Evolutionary conservation across 257 asterid species (phyloP).

Genomic region (Nicotiana otophora): DNA sequence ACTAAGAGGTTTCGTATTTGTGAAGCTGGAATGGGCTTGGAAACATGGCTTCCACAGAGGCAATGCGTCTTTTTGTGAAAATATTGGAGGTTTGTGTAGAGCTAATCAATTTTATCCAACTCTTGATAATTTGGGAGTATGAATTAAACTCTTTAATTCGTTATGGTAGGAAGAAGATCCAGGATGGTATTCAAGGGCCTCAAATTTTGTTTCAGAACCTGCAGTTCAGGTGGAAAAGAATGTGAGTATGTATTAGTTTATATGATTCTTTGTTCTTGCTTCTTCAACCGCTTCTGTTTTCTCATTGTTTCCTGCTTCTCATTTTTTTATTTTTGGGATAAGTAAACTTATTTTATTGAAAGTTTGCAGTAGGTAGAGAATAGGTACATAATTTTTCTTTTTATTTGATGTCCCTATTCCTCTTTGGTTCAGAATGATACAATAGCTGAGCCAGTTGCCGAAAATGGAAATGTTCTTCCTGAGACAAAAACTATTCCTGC

Average conservation of each 20-base stretch:
- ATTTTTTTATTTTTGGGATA: neutral
- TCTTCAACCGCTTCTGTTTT: conserved; percentile 5
- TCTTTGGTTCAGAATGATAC: conserved; percentile 49
- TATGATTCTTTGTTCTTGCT: conserved; percentile 10
- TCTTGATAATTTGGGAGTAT: conserved; percentile 4
- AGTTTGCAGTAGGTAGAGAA: no score
- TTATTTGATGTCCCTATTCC: conserved; percentile 12
- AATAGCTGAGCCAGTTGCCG: conserved; percentile 42
- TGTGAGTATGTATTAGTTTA: conserved; percentile 46
- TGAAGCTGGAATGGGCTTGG: conserved; percentile 93
- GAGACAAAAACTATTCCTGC: conserved; percentile 58
- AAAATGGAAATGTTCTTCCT: conserved; percentile 42
- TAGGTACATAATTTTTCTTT: neutral
- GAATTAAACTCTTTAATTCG: neutral
- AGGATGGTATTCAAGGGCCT: conserved; percentile 90
- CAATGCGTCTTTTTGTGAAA: conserved; percentile 98
- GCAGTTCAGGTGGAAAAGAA: conserved; percentile 61
- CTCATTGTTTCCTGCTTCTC: conserved; percentile 4
- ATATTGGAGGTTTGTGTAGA: conserved; percentile 70
- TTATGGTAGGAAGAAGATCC: conserved; percentile 89
- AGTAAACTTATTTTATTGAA: no score
- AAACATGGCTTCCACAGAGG: conserved; percentile 84
- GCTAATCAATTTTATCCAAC: conserved; percentile 14
- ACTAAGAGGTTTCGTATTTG: conserved; percentile 5
- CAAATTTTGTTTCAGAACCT: conserved; percentile 65